Conservation (phyloP, 2,329 filamentous ascomycete species). For the Cladophialophora chaetospira region DNA sequence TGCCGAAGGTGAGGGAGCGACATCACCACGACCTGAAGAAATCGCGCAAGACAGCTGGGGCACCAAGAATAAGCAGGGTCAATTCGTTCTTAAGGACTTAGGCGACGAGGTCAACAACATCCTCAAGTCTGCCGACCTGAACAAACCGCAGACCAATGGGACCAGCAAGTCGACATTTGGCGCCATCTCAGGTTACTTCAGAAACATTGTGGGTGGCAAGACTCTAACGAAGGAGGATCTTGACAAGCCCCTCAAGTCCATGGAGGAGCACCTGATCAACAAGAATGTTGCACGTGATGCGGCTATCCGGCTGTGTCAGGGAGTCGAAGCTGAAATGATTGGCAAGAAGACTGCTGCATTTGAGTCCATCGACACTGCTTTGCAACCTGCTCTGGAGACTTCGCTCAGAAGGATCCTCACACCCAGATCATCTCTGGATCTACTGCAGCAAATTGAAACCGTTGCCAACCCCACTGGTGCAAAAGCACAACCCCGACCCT, state of each 20-base stretch:
- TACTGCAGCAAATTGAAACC: constrained; percentile 87
- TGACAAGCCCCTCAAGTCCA: constrained; percentile 87
- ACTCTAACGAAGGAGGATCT: constrained; percentile 85
- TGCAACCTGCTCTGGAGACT: constrained; percentile 85
- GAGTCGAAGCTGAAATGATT: constrained; percentile 84
- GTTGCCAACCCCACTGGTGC: constrained; percentile 68
- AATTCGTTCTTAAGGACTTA: constrained; percentile 90
- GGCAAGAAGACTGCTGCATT: constrained; percentile 91
- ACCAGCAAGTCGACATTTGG: constrained; percentile 71
- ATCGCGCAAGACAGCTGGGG: constrained; percentile 84
- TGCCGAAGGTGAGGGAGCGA: constrained; percentile 36
- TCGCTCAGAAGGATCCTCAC: constrained; percentile 94
- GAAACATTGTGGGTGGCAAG: constrained; percentile 94
- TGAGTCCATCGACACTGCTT: constrained; percentile 80
- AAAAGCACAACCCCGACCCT: constrained; percentile 71
- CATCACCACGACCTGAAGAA: constrained; percentile 66
- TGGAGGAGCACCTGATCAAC: constrained; percentile 90
- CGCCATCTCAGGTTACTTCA: constrained; percentile 84
- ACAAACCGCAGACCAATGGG: constrained; percentile 51
- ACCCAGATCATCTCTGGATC: constrained; percentile 88
- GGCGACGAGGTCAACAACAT: constrained; percentile 94
- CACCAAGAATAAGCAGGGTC: constrained; percentile 77
- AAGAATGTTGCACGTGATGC: constrained; percentile 98
- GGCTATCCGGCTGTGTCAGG: constrained; percentile 84
- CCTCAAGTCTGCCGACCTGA: constrained; percentile 74